Evolutionary conservation across 768 basidiomycete genomes (phyloP), one percentile per base, ranked within the genome.

Genomic region (Amanita rubescens): DNA sequence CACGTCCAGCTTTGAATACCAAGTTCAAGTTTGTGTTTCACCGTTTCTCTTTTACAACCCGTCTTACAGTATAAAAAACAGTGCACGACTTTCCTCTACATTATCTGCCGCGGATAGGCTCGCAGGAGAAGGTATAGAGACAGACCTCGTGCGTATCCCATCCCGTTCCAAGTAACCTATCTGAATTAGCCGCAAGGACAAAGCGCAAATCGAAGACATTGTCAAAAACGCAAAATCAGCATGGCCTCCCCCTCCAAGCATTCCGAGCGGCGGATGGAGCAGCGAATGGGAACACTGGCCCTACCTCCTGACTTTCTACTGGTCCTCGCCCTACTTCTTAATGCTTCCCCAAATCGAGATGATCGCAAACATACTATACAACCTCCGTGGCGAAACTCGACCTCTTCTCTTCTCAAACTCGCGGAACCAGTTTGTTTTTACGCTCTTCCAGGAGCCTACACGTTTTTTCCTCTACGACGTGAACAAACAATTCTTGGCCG

Each of bases 321-420:
- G 67, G 57, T 58, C 59, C 49, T 66, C 63, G 2, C 65, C 69
- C 3, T 66, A 70, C 59, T 71, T 66, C 51, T 67, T 72, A 39
- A 66, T 60, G 60, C 60, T 71, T 39, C 69, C 69, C 3, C 67
- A 68, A 57, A 67, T 71, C 45, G 65, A 70, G 48, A 65, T 68
- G 65, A 53, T 66, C n/a, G 59, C 69, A 17, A 71, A 69, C 54
- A 60, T 72, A 19, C 57, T 58, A 15, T 61, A 67, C 55, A 61
- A 55, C 2, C 59, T 70, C 24, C 64, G 59, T 0, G 70, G 70
- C 15, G 65, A 68, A 46, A 64, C 64, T 9, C 64, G 65, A 12
- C 69, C 70, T 3, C 30, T 72, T 10, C 60, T 71, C 38, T 72
- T 62, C 62, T 64, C 61, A 1, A 54, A 55, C 45, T 49, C 52